Conservation (phyloP, 2,329 filamentous ascomycete genomes). For the Ramularia collo-cygni region DNA sequence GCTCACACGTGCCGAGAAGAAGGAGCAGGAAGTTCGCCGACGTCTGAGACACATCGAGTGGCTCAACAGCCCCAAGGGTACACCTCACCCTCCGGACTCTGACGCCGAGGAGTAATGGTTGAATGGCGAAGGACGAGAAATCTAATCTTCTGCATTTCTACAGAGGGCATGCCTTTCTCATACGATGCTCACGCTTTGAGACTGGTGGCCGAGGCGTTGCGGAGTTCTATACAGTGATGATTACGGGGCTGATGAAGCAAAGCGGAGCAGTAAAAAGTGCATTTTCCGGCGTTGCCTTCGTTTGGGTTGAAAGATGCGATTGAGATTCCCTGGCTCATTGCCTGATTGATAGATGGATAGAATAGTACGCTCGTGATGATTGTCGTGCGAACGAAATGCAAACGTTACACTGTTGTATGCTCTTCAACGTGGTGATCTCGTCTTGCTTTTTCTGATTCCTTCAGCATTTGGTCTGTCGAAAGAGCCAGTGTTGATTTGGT, state of each 20-base stretch:
- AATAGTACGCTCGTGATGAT: too few relatives aligned
- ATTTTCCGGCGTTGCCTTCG: background rate
- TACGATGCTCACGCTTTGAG: too few relatives aligned
- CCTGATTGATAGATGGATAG: too few relatives aligned
- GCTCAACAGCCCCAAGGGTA: slow-evolving; percentile 67
- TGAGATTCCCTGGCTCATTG: too few relatives aligned
- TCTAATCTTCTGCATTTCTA: background rate
- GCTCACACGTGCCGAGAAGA: slow-evolving; percentile 92
- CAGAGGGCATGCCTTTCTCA: background rate
- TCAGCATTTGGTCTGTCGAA: too few relatives aligned
- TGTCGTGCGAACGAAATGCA: too few relatives aligned
- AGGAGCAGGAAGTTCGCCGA: slow-evolving; percentile 83
- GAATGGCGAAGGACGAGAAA: background rate
- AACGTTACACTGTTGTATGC: too few relatives aligned
- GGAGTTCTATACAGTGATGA: background rate
- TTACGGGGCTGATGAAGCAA: background rate
- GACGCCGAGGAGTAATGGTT: slow-evolving; percentile 58
- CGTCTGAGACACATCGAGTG: slow-evolving; percentile 74
- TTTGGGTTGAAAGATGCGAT: too few relatives aligned
- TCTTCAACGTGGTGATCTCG: too few relatives aligned
- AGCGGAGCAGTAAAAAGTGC: too few relatives aligned
- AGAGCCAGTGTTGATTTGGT: too few relatives aligned
- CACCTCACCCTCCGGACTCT: slow-evolving; percentile 67
- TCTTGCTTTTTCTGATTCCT: too few relatives aligned
- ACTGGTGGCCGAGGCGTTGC: background rate